These are phyloP conservation scores for Leersia perrieri DNA, from an alignment of 176 grass and related monocot genomes.

Conservation along the genomic window DNA sequence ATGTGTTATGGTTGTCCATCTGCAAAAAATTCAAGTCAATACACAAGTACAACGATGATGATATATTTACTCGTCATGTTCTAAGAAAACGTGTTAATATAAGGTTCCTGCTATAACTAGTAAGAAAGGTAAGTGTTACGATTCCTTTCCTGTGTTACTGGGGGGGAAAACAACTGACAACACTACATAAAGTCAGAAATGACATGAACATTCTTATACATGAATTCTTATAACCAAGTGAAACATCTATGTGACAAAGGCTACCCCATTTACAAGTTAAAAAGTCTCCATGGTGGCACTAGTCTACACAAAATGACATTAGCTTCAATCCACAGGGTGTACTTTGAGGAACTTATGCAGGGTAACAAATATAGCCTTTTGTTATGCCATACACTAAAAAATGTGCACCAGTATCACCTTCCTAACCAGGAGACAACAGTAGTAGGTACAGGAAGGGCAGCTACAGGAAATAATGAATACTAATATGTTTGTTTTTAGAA, in stretches of 20 bases:
- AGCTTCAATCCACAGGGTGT: not conserved
- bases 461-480: not conserved
- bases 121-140: not conserved
- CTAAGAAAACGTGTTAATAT: not conserved
- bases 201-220: not conserved
- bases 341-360: not conserved
- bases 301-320: not conserved
- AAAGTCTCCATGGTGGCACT: not conserved
- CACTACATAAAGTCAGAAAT: not conserved
- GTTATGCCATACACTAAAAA: not conserved
- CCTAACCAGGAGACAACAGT: not conserved
- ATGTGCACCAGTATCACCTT: not conserved
- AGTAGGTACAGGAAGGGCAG: constrained; percentile 1
- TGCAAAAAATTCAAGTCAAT: constrained; percentile 40
- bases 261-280: not conserved
- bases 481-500: not conserved
- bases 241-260: not conserved
- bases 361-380: not conserved
- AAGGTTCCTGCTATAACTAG: not conserved
- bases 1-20: constrained; percentile 61
- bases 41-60: not conserved
- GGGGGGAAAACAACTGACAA: not conserved
- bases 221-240: not conserved
- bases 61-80: not conserved
- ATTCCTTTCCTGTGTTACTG: not conserved